Percentiles rank a stretch among this genome's conserved stretches.
These are phyloP conservation scores for Alternaria incomplexa DNA, from an alignment of 2,329 filamentous ascomycete species.

Conservation along the genomic window DNA sequence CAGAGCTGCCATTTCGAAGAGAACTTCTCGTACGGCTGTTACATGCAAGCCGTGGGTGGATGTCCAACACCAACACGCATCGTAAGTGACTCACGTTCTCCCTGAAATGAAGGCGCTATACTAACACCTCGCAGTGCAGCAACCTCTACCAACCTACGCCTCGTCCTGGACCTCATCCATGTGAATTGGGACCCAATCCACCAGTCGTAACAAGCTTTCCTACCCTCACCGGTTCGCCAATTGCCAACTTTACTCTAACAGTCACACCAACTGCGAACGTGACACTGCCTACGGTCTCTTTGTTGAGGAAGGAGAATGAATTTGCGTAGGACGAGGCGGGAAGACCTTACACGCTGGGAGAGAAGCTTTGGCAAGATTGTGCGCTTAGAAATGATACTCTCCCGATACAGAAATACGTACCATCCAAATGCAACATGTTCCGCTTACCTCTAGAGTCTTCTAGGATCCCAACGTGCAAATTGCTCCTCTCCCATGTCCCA, in stretches of 20 bases:
- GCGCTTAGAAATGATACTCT: background rate
- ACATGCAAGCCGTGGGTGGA: slow-evolving; percentile 33
- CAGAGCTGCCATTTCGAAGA: slow-evolving; percentile 41
- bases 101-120: background rate
- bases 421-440: background rate
- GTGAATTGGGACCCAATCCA: slow-evolving; percentile 28
- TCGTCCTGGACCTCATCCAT: slow-evolving; percentile 33
- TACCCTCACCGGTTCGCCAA: slow-evolving; percentile 4
- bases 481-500: background rate
- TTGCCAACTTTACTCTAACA: slow-evolving; percentile 6
- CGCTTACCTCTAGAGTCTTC: background rate
- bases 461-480: background rate
- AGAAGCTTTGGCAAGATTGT: background rate
- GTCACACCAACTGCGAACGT: slow-evolving; percentile 1
- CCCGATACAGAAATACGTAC: background rate
- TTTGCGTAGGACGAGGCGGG: background rate
- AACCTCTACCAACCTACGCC: slow-evolving; percentile 31
- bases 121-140: slow-evolving; percentile 26
- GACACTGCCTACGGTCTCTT: background rate
- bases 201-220: background rate
- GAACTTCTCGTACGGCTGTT: slow-evolving; percentile 37
- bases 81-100: slow-evolving; percentile 21
- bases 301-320: background rate
- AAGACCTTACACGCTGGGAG: background rate
- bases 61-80: slow-evolving; percentile 36